Base-by-base conservation (phyloP, 495 filamentous ascomycete genomes). In the Neurospora sublineolata region DNA sequence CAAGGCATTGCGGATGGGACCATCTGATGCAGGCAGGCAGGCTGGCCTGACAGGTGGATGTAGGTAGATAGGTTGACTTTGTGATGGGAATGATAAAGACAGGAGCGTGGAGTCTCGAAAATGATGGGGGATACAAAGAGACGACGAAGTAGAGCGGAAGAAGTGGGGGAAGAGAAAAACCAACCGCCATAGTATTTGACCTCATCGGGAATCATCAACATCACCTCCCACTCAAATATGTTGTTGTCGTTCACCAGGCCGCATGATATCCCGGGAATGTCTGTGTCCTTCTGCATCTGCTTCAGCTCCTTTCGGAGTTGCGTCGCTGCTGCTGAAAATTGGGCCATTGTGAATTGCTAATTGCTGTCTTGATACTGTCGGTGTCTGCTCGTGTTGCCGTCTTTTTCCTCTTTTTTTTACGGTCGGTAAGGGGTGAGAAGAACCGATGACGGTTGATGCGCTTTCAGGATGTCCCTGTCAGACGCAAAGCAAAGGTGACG, bases 211-310 rank as follows among this genome's bases (percentile, higher is more conserved):
- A 99, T 95, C 95, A 99, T 99, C 40, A 99, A 87, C 91, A 97
- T 97, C 18, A 99, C 93, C 80, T 98, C 94, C 95, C 95, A 99
- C 84, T 97, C 91, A 74, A 97, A 97, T n/a, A 98, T 90, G 78
- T 97, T 97, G 83, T 85, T 90, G 76, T 91, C 84, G 73, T 89
- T 89, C 33, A 95, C 89, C 38, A 99, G 84, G 1, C 95, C 95
- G 78, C 91, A 95, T 74, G 93, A 97, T 76, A 99, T 97, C 42
- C 94, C 95, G 0, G 93, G 93, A 38, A 97, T 90, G 81, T 97
- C 93, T 77, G 92, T 94, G 76, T 93, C 91, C 18, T 87, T 89
- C 80, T 97, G 93, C 88, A 99, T 97, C 75, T 94, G 88, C 83
- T 95, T 95, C 52, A 98, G 87, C 82, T 99, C 96, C 23, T 92